Percentiles rank a stretch among this genome's conserved stretches.
Conservation (phyloP, 2,329 filamentous ascomycete species). For the Lasiodiplodia citricola region DNA sequence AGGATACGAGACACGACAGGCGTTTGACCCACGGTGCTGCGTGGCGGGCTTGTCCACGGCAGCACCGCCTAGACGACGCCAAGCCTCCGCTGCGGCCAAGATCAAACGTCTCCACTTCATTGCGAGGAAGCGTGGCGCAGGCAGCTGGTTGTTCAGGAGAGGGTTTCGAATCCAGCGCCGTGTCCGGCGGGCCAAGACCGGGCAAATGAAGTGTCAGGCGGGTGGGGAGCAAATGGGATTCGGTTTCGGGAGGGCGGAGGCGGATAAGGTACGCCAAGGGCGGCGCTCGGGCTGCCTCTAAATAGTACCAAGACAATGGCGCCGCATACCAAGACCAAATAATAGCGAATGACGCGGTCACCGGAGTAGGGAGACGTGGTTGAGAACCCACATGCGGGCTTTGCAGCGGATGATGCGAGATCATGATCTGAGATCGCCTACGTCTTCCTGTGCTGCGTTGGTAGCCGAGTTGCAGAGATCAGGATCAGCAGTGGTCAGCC, state of each 20-base stretch:
- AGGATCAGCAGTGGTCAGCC: background rate
- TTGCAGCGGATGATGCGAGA: background rate
- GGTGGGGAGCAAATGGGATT: background rate
- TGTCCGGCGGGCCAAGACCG: constrained; percentile 1
- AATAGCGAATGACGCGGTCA: background rate
- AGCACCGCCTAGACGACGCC: constrained; percentile 3
- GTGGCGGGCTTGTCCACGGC: background rate
- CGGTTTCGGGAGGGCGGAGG: background rate
- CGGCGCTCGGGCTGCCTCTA: background rate
- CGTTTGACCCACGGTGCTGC: background rate
- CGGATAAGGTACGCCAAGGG: constrained; percentile 11
- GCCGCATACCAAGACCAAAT: constrained; percentile 5
- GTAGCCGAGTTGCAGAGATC: background rate
- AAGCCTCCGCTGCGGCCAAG: constrained; percentile 12
- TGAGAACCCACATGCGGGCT: background rate
- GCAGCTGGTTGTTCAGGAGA: background rate
- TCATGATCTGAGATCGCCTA: too few species aligned
- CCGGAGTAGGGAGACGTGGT: background rate
- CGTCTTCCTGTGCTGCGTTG: background rate
- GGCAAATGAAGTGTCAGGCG: constrained; percentile 5
- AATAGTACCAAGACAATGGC: background rate
- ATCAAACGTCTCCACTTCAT: constrained; percentile 5
- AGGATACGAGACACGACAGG: background rate
- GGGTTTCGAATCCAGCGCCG: background rate
- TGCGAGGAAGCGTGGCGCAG: background rate